Evolutionary conservation across 2,329 filamentous ascomycete species (phyloP).

Genomic region (Claviceps fusiformis): DNA sequence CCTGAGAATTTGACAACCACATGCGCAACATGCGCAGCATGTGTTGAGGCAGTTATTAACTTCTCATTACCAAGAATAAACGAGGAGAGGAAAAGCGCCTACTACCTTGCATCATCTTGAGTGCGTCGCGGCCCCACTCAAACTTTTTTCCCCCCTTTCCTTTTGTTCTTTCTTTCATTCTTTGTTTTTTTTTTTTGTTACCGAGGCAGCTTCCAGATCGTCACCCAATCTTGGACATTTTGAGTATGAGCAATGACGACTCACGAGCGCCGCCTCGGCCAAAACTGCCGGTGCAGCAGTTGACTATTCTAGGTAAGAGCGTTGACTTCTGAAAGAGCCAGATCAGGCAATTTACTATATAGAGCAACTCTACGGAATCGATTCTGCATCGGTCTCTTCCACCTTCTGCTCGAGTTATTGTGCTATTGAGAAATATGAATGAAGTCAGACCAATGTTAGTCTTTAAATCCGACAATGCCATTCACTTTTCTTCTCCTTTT

Average conservation of each 20-base stretch:
- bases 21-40: not conserved
- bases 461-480: not conserved
- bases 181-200: not conserved
- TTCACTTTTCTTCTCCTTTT: not conserved
- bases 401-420: not conserved
- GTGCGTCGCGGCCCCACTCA: not conserved
- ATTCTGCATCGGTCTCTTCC: not conserved
- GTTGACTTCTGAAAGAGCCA: not conserved
- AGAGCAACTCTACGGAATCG: not conserved
- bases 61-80: not conserved
- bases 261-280: constrained; percentile 20
- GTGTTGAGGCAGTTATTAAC: not conserved
- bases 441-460: not conserved
- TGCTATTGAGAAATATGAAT: not conserved
- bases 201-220: not conserved
- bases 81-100: not conserved
- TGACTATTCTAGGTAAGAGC: constrained; percentile 59
- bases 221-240: not conserved
- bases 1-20: not conserved
- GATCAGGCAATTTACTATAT: not conserved
- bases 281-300: constrained; percentile 63
- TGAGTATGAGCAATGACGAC: constrained; percentile 4
- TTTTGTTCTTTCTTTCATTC: too few species aligned
- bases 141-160: not conserved
- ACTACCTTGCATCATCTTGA: not conserved